Conservation (phyloP, 441 rosid genomes). For the Francoa sonchifolia region DNA sequence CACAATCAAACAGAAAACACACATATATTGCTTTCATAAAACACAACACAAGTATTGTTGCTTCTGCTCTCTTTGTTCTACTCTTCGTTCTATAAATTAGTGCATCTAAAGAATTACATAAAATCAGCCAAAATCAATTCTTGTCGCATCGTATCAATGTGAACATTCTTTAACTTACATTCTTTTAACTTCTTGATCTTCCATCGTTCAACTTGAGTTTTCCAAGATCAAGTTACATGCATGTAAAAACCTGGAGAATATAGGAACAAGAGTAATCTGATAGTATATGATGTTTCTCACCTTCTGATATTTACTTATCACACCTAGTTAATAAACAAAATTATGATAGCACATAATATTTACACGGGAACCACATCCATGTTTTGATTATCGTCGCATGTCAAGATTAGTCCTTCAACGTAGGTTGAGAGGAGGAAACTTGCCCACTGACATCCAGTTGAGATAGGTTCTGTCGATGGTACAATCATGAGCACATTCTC, state of each 20-base stretch:
- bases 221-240: slow-evolving; percentile 7
- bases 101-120: slow-evolving; percentile 15
- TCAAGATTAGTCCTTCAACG: slow-evolving; percentile 17
- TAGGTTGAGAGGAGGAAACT: slow-evolving; percentile 17
- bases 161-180: slow-evolving; percentile 11
- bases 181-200: neutral
- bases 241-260: slow-evolving; percentile 9
- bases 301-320: slow-evolving; percentile 11
- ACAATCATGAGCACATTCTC: slow-evolving; percentile 20
- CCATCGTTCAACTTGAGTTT: neutral
- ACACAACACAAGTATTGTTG: slow-evolving; percentile 3
- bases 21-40: no score
- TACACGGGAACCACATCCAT: slow-evolving; percentile 17
- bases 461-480: slow-evolving; percentile 16
- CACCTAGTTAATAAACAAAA: slow-evolving; percentile 15
- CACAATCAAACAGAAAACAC: no score
- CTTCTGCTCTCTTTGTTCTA: slow-evolving; percentile 7
- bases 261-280: neutral
- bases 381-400: slow-evolving; percentile 16
- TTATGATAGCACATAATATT: neutral
- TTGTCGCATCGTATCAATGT: slow-evolving; percentile 1
- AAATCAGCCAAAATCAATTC: slow-evolving; percentile 14
- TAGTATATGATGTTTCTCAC: neutral
- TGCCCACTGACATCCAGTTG: slow-evolving; percentile 20
- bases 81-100: no score